Base-by-base conservation (phyloP, 2,329 filamentous ascomycete genomes). In the Dactylellina parvicollis region DNA sequence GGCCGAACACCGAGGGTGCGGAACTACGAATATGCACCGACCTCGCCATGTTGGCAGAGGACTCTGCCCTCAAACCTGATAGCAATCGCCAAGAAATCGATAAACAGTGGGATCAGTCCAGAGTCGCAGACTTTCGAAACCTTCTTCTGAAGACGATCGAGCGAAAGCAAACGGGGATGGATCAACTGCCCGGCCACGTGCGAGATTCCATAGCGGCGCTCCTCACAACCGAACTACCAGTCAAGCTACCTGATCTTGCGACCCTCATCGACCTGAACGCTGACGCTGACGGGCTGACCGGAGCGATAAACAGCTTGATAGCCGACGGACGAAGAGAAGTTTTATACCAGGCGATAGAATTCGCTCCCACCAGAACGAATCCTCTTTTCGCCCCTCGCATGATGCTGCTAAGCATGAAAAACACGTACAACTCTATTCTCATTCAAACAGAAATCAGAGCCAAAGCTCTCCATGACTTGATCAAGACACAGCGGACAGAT, bases 151-250 rank as follows among this genome's bases (percentile, higher is more conserved):
- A 44, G 24, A 28, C 22, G 4, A n/a, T 38, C 12, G 9, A 34
- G 22, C 40, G 16, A 26, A 16, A 44, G 22, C 32, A 18, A 4
- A 18, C 14, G 10, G 18, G 42, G 4, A 20, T 7, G 8, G 34
- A 64, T 26, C 50, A 46, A 16, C n/a, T 73, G 24, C 42, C 59
- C 8, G n/a, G 3, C 18, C 60, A 73, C 16, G 60, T 73, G 8
- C 34, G 59, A 20, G 69, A 73, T 24, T 47, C 20, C 16, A 44
- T 73, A 7, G 69, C 40, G 0, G 38, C 34, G 20, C 32, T 66
- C 14, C 54, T 66, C 0, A 20, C 42, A 5, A 56, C 40, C 3
- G 32, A 60, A 16, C 46, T 59, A 4, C 69, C 60, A 8, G 20
- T 26, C 1, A 30, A 30, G 20, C 47, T 56, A 7, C 61, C 61